phyloP scores from a whole-genome alignment of 345 rosid species.

The Isatis tinctoria region DNA sequence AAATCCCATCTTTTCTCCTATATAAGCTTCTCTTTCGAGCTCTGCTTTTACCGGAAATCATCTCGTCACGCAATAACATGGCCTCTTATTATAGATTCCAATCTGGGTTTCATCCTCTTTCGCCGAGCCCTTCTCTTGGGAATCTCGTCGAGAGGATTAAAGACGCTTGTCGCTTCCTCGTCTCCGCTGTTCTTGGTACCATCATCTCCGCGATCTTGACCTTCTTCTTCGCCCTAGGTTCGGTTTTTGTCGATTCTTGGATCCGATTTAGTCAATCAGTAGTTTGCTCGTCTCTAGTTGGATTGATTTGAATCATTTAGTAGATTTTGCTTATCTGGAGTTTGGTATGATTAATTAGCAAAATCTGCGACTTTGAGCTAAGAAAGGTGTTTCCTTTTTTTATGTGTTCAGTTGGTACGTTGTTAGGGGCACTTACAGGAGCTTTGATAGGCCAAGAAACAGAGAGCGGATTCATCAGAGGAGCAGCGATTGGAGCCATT shows the following conservation, averaged over 20 bases:
- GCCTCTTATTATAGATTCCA: slow-evolving; percentile 28
- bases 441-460: slow-evolving; percentile 99
- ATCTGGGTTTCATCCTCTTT: slow-evolving; percentile 42
- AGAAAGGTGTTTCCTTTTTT: slow-evolving; percentile 22
- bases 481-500: slow-evolving; percentile 95
- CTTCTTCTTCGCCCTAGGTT: slow-evolving; percentile 95
- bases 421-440: slow-evolving; percentile 96
- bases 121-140: slow-evolving; percentile 41
- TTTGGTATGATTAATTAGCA: background rate
- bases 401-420: slow-evolving; percentile 68
- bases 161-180: slow-evolving; percentile 57
- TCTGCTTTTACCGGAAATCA: slow-evolving; percentile 24
- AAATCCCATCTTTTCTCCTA: background rate
- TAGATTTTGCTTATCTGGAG: background rate
- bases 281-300: background rate
- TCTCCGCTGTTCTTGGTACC: slow-evolving; percentile 77
- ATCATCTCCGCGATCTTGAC: slow-evolving; percentile 91
- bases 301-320: background rate
- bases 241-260: slow-evolving; percentile 23
- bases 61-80: background rate
- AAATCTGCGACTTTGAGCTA: slow-evolving; percentile 1
- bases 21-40: slow-evolving; percentile 20
- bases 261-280: background rate
- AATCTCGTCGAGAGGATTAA: slow-evolving; percentile 57
- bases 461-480: slow-evolving; percentile 94